Base-by-base conservation (phyloP, 1,284 basidiomycete genomes). In the Vanrija sp. region DNA sequence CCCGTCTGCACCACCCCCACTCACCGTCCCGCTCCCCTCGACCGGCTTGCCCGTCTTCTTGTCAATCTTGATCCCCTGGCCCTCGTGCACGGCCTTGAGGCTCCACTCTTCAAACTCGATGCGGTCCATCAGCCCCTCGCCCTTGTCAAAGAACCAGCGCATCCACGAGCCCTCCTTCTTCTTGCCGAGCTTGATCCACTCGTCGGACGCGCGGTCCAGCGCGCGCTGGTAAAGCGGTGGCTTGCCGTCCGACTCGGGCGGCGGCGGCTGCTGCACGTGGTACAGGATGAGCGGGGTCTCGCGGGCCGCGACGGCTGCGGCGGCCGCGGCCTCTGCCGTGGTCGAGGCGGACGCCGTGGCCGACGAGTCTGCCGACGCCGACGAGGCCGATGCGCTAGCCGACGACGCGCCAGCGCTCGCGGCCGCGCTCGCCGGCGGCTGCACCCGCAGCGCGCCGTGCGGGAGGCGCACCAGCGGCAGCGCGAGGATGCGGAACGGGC, bases 71-170 rank as follows among this genome's bases (percentile, higher is more conserved):
- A 72, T 66, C 0, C 72, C 72, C 46, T 63, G 52, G 15, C 61
- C 64, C 51, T 70, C 72, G 19, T 69, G 65, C 16, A 75, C 54
- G 18, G 50, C 57, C 59, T 75, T 74, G 51, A 75, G 62, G 28
- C 65, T 64, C 74, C 73, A 77, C 56, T 77, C 75, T 55, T 77
- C 74, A 55, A 64, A 76, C 48, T 77, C 73, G 43, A 76, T 75
- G 59, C 60, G 63, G 63, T 77, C 75, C 75, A 77, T 77, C 60
- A 77, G 65, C 14, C 66, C 57, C 62, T 77, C 75, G 14, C 75
- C 75, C 51, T 65, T 69, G 28, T 60, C 61, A 60, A 71, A 74
- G 51, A 74, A 69, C 71, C 70, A 73, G 49, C 65, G 72, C 64
- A 70, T 72, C 68, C 69, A 71, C 10, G 62, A 62, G n/a, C 67